Conservation (phyloP, 441 rosid species). For the Eruca vesicaria region DNA sequence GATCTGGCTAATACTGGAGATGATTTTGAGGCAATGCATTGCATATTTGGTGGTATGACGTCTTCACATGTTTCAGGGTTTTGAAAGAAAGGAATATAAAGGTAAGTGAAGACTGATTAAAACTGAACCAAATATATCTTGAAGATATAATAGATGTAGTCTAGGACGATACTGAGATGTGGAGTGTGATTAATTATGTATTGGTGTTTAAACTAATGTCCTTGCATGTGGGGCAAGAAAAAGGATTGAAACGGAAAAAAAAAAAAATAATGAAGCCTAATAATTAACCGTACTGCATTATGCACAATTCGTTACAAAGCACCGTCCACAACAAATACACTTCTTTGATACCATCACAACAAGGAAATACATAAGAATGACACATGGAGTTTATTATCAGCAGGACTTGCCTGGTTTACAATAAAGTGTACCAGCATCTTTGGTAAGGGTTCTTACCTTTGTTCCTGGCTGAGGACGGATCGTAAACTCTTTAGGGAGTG, state of each 20-base stretch:
- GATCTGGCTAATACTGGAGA: constrained; percentile 61
- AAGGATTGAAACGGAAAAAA: neutral
- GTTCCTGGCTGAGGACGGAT: constrained; percentile 43
- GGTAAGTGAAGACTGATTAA: constrained; percentile 30
- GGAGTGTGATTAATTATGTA: constrained; percentile 20
- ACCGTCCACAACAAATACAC: neutral
- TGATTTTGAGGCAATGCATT: constrained; percentile 63
- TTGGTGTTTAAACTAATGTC: constrained; percentile 10
- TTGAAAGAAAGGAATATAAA: constrained; percentile 60
- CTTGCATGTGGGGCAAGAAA: constrained; percentile 11
- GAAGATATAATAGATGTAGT: constrained; percentile 5
- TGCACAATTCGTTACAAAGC: neutral
- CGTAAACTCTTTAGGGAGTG: constrained; percentile 30
- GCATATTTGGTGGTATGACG: constrained; percentile 63
- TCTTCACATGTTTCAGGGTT: constrained; percentile 48
- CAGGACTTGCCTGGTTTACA: constrained; percentile 38
- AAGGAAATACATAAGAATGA: neutral
- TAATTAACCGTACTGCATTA: neutral
- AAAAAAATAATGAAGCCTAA: neutral
- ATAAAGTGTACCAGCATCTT: constrained; percentile 42
- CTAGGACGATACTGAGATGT: constrained; percentile 15
- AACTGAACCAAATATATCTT: constrained; percentile 10
- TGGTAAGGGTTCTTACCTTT: constrained; percentile 38
- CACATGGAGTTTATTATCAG: constrained; percentile 17
- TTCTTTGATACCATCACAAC: constrained; percentile 22